Evolutionary conservation across 202 grass and related monocot species (phyloP).

Genomic region (Miscanthus sacchariflorus): DNA sequence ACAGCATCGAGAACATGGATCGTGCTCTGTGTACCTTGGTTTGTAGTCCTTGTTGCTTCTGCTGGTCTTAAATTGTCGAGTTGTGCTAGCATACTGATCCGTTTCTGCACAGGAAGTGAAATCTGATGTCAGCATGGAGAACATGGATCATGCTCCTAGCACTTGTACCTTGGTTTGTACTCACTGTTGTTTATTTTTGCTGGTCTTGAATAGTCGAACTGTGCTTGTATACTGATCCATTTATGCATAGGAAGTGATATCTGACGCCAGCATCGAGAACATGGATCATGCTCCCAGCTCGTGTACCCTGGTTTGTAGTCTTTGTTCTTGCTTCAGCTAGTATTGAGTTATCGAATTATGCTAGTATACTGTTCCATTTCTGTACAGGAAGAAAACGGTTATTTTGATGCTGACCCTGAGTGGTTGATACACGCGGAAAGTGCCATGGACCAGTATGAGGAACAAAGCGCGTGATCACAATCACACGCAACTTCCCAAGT

Average conservation of each 20-base stretch:
- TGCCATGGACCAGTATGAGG: background rate
- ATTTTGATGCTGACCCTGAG: slow-evolving; percentile 41
- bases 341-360: background rate
- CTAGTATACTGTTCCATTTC: background rate
- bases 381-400: slow-evolving; percentile 30
- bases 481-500: background rate
- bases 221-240: background rate
- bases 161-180: slow-evolving; percentile 52
- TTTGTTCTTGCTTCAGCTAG: background rate
- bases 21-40: slow-evolving; percentile 52
- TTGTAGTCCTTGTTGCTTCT: slow-evolving; percentile 32
- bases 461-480: background rate
- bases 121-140: slow-evolving; percentile 73
- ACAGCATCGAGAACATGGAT: slow-evolving; percentile 64
- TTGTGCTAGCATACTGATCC: background rate
- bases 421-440: background rate
- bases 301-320: slow-evolving; percentile 47
- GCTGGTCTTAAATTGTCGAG: background rate
- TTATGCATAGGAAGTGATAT: slow-evolving; percentile 58
- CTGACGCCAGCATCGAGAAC: slow-evolving; percentile 49
- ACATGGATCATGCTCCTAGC: slow-evolving; percentile 37
- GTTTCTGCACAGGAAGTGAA: slow-evolving; percentile 20
- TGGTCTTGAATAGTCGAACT: background rate
- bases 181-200: background rate
- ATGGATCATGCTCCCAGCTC: background rate